Conservation (phyloP, 148 eudicot species). For the Nepenthes gracilis region DNA sequence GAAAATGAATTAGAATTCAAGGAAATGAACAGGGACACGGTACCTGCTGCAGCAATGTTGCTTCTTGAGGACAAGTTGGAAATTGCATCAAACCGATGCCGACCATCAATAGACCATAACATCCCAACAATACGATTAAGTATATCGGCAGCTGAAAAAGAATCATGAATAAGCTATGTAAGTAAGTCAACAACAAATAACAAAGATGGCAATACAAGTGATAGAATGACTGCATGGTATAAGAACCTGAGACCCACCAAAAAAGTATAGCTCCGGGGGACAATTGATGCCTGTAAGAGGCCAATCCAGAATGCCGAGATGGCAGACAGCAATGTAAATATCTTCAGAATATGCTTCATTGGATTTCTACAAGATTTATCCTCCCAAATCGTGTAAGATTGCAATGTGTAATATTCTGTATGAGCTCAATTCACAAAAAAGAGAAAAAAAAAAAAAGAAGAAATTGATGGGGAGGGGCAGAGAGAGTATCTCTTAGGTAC, state of each 20-base stretch:
- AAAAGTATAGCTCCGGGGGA: conserved; percentile 68
- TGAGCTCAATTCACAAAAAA: too few species aligned
- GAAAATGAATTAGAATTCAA: not conserved
- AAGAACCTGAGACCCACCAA: conserved; percentile 41
- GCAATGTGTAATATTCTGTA: too few species aligned
- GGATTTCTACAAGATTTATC: not conserved
- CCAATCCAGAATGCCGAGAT: conserved; percentile 64
- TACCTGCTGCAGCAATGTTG: conserved; percentile 75
- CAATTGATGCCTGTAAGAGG: conserved; percentile 43
- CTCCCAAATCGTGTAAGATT: too few species aligned
- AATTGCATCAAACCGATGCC: conserved; percentile 79
- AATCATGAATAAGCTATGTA: not conserved
- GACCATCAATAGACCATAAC: conserved; percentile 81
- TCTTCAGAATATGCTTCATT: conserved; percentile 91
- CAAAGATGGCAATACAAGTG: not conserved
- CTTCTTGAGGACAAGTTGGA: conserved; percentile 87
- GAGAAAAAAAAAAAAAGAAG: too few species aligned
- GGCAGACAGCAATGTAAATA: conserved; percentile 56
- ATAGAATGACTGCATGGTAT: not conserved
- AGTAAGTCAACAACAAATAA: not conserved
- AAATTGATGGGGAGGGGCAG: too few species aligned
- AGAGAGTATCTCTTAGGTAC: too few species aligned
- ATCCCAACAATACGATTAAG: conserved; percentile 64
- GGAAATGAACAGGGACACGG: not conserved
- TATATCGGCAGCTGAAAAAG: conserved; percentile 67